A percentile compares a stretch with the other conserved stretches of the same genome.
These are phyloP conservation scores for Solanum pimpinellifolium DNA, from an alignment of 257 asterid species.

Conservation along the genomic window DNA sequence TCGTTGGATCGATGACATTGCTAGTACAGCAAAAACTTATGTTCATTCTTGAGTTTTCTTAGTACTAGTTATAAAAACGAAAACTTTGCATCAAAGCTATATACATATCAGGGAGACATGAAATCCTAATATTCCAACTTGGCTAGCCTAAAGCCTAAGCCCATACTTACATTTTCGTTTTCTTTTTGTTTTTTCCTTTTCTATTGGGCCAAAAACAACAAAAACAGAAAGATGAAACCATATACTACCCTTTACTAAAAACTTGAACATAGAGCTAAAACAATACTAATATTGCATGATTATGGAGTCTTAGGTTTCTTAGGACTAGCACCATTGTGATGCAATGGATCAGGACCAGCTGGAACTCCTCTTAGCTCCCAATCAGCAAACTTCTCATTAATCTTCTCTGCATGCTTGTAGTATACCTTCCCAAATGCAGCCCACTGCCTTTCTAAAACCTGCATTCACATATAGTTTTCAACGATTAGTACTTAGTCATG, in stretches of 20 bases:
- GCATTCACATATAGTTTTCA: neutral
- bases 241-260: neutral
- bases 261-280: neutral
- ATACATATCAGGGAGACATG: neutral
- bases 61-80: neutral
- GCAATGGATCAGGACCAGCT: slow-evolving; percentile 58
- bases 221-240: neutral
- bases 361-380: slow-evolving; percentile 57
- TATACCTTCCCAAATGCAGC: neutral
- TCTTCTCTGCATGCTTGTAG: slow-evolving; percentile 11
- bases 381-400: slow-evolving; percentile 24
- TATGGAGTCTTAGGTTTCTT: slow-evolving; percentile 44
- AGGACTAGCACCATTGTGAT: slow-evolving; percentile 42
- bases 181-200: neutral
- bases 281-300: neutral
- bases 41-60: neutral
- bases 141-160: neutral
- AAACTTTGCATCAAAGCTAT: neutral
- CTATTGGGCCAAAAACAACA: neutral
- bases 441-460: neutral
- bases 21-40: neutral
- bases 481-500: neutral
- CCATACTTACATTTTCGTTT: neutral
- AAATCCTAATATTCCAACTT: neutral
- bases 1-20: neutral